Percentiles rank a stretch among this genome's conserved stretches.
Evolutionary conservation across 169 alveolate species (phyloP).

Genomic region (Theileria parva): DNA sequence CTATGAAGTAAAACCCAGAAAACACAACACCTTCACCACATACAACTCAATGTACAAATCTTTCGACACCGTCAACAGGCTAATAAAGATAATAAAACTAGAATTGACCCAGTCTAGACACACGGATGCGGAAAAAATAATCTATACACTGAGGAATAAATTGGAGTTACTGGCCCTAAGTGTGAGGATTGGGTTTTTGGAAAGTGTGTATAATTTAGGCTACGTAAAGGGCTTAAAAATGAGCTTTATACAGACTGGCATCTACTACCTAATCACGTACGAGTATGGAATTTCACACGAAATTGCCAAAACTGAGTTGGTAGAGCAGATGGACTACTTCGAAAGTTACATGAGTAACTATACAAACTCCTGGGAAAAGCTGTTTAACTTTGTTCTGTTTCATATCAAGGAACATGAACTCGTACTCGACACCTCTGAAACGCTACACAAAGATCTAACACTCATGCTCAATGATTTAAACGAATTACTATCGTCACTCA

Average conservation of each 20-base stretch:
- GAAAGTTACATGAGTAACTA: neutral
- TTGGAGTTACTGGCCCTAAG: neutral
- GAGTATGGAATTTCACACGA: conserved; percentile 3
- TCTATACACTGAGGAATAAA: neutral
- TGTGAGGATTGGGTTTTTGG: neutral
- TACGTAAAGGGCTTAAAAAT: neutral
- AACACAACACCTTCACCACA: neutral
- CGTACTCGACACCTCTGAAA: neutral
- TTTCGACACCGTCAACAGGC: neutral
- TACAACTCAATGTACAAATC: neutral
- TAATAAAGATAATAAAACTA: neutral
- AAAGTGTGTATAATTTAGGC: neutral
- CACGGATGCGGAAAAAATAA: neutral
- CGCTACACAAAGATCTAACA: neutral
- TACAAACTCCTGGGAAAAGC: neutral
- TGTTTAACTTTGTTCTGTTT: neutral
- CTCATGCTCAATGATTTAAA: neutral
- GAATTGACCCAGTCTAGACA: neutral
- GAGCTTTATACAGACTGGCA: neutral
- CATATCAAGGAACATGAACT: conserved; percentile 18
- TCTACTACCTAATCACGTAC: conserved; percentile 1
- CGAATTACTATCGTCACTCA: neutral
- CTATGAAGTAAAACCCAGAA: neutral
- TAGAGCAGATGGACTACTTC: neutral
- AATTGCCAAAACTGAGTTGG: neutral